Conservation (phyloP, 768 basidiomycete genomes). For the Rhizopogon vulgaris region DNA sequence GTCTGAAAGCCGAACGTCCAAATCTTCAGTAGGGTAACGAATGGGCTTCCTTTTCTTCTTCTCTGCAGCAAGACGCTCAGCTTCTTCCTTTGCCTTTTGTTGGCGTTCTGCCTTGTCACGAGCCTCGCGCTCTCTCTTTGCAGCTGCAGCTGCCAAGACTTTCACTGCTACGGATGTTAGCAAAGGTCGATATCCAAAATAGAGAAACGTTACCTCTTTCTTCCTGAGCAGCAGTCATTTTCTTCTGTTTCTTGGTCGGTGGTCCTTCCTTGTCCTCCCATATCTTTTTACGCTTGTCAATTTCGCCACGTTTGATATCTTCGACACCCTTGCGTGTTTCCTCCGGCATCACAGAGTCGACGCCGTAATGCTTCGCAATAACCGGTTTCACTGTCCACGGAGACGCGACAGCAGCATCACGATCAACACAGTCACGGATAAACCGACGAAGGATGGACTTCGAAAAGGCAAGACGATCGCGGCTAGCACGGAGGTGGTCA, state of each 20-base stretch:
- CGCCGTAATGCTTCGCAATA: conserved; percentile 80
- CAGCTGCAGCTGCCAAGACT: conserved; percentile 33
- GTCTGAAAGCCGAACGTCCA: conserved; percentile 74
- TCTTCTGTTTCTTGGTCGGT: conserved; percentile 77
- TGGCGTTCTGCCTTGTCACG: conserved; percentile 65
- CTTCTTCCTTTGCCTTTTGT: conserved; percentile 60
- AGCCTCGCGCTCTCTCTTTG: conserved; percentile 65
- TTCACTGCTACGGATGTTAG: conserved; percentile 16
- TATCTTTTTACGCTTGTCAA: conserved; percentile 87
- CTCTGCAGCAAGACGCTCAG: conserved; percentile 64
- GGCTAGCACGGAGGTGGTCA: conserved; percentile 39
- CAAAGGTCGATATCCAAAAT: conserved; percentile 3
- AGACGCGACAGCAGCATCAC: conserved; percentile 86
- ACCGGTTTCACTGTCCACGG: conserved; percentile 92
- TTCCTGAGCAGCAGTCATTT: conserved; percentile 65
- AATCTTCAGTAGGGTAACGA: conserved; percentile 90
- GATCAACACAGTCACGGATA: conserved; percentile 91
- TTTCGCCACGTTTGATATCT: conserved; percentile 77
- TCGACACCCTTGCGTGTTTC: conserved; percentile 76
- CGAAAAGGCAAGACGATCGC: conserved; percentile 92
- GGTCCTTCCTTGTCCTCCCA: conserved; percentile 87
- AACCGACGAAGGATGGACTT: conserved; percentile 96
- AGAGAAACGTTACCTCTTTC: conserved; percentile 50
- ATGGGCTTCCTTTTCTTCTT: conserved; percentile 87
- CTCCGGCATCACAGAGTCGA: conserved; percentile 82